Evolutionary conservation across 768 basidiomycete species (phyloP), one percentile per base, ranked within the genome.

Genomic region (Boletus bicolor): DNA sequence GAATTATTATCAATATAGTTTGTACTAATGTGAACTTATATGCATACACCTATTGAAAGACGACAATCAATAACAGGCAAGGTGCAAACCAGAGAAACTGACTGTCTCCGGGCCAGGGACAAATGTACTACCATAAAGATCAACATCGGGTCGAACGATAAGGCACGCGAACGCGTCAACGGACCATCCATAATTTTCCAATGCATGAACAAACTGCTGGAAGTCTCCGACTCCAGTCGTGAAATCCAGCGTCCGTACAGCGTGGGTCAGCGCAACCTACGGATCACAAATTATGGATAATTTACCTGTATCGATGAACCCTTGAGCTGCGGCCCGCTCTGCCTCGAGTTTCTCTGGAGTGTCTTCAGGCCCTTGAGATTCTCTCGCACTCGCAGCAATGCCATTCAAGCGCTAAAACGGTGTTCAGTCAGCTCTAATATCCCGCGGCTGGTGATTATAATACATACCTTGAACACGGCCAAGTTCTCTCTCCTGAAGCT

Each of bases 191-290:
- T 92, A 84, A 12, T 75, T 76, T 68, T 89, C 91, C n/a, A 85
- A 71, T 1, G 84, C 90, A 39, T 85, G 82, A 45, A 95, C 79
- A 65, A 98, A 90, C 64, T 89, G 90, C 65, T 94, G 93, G 77
- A 94, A 98, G 68, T 98, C 94, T 83, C 62, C 91, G 82, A 68
- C 86, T 90, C 96, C 96, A 98, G 60, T 89, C 85, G 34, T 85
- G 82, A 75, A 98, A 98, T 15, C 95, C 95, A 52, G 87, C 76
- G 34, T 77, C 78, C 7, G 84, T 82, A 49, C 2, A 21, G 10
- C 1, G 17, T 4, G 0, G 51, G 12, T 56, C 7, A 51, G 36
- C 21, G 17, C 6, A 6, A 49, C 44, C 44, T 14, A 39, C 21
- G 43, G 9, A 39, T 32, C 21, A 41, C 19, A 9, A 37, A 45